A percentile compares a stretch with the other conserved stretches of the same genome.
Conservation (phyloP, 129 eudicot genomes). For the Saussurea involucrata region DNA sequence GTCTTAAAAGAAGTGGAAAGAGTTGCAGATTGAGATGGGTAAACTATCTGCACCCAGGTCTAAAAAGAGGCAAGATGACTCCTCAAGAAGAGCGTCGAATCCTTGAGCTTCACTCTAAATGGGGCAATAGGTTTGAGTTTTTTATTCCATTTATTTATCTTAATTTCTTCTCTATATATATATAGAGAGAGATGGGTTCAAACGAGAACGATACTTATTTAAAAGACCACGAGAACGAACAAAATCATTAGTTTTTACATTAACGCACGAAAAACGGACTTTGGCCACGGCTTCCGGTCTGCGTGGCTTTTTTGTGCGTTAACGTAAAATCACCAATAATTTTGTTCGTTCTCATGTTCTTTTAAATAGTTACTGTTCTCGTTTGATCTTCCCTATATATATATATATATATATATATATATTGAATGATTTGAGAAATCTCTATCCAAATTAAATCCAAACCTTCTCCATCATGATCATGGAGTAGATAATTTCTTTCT, state of each 20-base stretch:
- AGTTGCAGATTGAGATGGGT: constrained; percentile 99
- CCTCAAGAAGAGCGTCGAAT: constrained; percentile 85
- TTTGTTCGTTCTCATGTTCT: no score
- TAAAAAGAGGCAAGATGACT: constrained; percentile 94
- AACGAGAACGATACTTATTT: no score
- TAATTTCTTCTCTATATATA: not conserved
- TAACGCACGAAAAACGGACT: no score
- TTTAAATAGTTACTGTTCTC: no score
- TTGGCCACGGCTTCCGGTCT: no score
- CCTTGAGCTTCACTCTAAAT: constrained; percentile 82
- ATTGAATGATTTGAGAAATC: not conserved
- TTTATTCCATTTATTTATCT: not conserved
- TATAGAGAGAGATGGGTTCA: no score
- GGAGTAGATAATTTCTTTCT: not conserved
- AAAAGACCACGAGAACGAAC: no score
- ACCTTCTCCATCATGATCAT: not conserved
- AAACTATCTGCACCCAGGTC: constrained; percentile 88
- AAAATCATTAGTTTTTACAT: no score
- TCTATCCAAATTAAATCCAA: not conserved
- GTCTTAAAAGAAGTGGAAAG: constrained; percentile 92
- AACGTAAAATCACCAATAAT: no score
- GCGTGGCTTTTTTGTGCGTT: no score
- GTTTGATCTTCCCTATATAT: no score
- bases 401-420: no score
- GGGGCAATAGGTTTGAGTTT: constrained; percentile 81